phyloP scores from a whole-genome alignment of 257 asterid genomes.

The Lycium barbarum region DNA sequence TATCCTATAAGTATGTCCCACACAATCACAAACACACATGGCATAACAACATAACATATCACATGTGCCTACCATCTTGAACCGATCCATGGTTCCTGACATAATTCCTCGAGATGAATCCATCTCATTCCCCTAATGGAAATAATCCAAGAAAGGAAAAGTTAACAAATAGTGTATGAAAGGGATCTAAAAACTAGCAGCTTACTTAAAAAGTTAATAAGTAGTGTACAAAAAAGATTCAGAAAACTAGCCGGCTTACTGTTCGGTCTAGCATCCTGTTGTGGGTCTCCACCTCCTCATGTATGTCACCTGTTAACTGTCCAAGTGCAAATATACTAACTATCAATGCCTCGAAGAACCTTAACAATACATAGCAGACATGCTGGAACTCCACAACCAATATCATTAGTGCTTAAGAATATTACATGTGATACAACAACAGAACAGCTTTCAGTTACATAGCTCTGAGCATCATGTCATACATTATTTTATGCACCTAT shows the following conservation, averaged over 20 bases:
- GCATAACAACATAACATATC: background rate
- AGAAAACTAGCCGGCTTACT: slow-evolving; percentile 48
- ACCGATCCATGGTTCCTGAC: slow-evolving; percentile 93
- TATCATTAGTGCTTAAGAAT: slow-evolving; percentile 16
- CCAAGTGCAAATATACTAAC: slow-evolving; percentile 27
- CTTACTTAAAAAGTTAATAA: slow-evolving; percentile 41
- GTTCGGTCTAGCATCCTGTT: slow-evolving; percentile 77
- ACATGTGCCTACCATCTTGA: slow-evolving; percentile 68
- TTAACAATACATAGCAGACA: background rate
- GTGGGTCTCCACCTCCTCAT: slow-evolving; percentile 94
- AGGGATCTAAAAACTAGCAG: background rate
- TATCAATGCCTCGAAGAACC: background rate
- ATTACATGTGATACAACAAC: slow-evolving; percentile 15
- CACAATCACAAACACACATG: background rate
- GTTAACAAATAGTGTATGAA: background rate
- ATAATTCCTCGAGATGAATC: slow-evolving; percentile 90
- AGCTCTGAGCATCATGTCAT: slow-evolving; percentile 23
- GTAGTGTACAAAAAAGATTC: slow-evolving; percentile 18
- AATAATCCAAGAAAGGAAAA: slow-evolving; percentile 28
- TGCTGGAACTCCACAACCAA: slow-evolving; percentile 5
- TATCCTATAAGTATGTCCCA: background rate
- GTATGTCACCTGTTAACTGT: slow-evolving; percentile 94
- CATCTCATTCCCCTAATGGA: slow-evolving; percentile 82
- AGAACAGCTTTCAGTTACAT: background rate
- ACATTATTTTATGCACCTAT: background rate